phyloP scores from a whole-genome alignment of 192 early-diverging fungal genomes.

The Coemansia sp. region DNA sequence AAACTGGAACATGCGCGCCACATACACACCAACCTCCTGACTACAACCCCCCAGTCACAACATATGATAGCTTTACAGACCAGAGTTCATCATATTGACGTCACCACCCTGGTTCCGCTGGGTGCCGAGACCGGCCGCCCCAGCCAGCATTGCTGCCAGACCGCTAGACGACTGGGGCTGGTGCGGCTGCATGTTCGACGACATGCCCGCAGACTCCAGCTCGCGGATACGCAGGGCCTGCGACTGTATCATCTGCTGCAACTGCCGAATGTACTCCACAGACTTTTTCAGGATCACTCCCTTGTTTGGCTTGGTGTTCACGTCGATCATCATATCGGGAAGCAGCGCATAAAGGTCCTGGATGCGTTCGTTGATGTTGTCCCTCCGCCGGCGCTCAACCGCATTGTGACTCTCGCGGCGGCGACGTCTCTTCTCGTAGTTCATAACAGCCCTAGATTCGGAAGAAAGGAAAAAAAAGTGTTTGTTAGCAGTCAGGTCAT shows the following conservation, averaged over 20 bases:
- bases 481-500: constrained; percentile 16
- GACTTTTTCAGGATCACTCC: constrained; percentile 91
- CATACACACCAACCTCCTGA: neutral
- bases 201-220: constrained; percentile 64
- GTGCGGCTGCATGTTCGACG: constrained; percentile 44
- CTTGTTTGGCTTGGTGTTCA: constrained; percentile 92
- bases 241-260: constrained; percentile 68
- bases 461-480: neutral
- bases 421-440: constrained; percentile 84
- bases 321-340: constrained; percentile 76
- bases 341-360: constrained; percentile 85
- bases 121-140: constrained; percentile 32
- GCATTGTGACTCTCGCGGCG: constrained; percentile 98
- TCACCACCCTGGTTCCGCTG: constrained; percentile 23
- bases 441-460: constrained; percentile 32
- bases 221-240: constrained; percentile 71
- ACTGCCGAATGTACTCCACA: constrained; percentile 90
- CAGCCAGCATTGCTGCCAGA: constrained; percentile 53
- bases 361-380: constrained; percentile 99
- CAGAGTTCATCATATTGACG: constrained; percentile 41
- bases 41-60: neutral
- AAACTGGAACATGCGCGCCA: neutral
- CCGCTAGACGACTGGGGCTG: constrained; percentile 47
- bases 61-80: constrained; percentile 22
- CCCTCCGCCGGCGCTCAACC: constrained; percentile 92